Percentiles rank a stretch among this genome's conserved stretches.
These are phyloP conservation scores for Penicillium tannophilum DNA, from an alignment of 495 filamentous ascomycete genomes.

Conservation along the genomic window DNA sequence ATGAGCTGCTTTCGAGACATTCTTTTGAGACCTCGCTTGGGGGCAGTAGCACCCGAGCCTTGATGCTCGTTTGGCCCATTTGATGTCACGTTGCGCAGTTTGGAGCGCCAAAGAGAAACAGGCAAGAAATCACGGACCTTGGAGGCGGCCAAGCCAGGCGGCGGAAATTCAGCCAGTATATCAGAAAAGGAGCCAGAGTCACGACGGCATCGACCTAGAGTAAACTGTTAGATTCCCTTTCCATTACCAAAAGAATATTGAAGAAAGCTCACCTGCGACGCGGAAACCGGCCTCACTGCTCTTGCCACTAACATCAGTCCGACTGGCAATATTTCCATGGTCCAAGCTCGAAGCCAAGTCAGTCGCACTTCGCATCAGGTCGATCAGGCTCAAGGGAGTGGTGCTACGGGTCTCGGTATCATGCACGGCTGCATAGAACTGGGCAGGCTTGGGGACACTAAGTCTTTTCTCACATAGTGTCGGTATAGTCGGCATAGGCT, in stretches of 20 bases:
- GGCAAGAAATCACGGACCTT: not conserved
- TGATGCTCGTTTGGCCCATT: not conserved
- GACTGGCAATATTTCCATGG: not conserved
- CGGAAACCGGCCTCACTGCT: not conserved
- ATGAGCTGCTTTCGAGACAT: not conserved
- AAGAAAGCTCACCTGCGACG: not conserved
- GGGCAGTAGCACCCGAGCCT: not conserved
- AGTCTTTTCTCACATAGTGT: not conserved
- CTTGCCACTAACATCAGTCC: not conserved
- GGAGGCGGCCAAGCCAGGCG: not conserved
- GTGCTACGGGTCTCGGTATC: not conserved
- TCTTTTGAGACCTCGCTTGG: not conserved
- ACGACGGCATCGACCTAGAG: not conserved
- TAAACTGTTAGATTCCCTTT: not conserved
- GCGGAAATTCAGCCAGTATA: not conserved
- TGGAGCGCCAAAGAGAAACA: not conserved
- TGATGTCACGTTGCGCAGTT: not conserved
- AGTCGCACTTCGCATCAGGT: not conserved
- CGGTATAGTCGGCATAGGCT: not conserved
- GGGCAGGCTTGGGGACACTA: not conserved
- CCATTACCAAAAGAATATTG: not conserved
- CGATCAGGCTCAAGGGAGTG: not conserved
- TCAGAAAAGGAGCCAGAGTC: not conserved
- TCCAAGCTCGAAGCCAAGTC: not conserved
- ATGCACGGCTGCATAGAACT: not conserved